phyloP scores from a whole-genome alignment of 2,329 filamentous ascomycete species.

The Colletotrichum sp. region DNA sequence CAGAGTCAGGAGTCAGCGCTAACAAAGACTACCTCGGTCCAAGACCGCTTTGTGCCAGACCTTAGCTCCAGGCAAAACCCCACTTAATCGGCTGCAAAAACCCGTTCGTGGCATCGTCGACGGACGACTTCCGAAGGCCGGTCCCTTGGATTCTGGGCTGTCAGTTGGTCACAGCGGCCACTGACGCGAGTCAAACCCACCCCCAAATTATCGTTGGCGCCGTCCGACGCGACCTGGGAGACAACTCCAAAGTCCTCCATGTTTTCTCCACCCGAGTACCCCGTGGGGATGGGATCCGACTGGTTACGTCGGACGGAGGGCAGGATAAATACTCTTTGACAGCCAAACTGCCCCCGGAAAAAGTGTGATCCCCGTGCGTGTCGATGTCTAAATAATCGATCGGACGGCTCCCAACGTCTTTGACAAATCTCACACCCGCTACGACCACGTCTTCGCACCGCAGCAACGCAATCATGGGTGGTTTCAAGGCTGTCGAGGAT shows the following conservation, averaged over 20 bases:
- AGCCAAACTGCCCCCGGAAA: not conserved
- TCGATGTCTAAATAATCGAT: not conserved
- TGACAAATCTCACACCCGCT: not conserved
- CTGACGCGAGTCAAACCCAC: slow-evolving; percentile 13
- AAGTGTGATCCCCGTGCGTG: not conserved
- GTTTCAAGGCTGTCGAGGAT: slow-evolving; percentile 56
- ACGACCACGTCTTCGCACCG: not conserved
- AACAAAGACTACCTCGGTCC: not conserved
- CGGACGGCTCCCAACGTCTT: not conserved
- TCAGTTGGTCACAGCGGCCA: not conserved
- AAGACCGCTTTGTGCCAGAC: not conserved
- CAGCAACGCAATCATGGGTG: slow-evolving; percentile 31
- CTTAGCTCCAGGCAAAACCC: not conserved
- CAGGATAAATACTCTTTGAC: slow-evolving; percentile 19
- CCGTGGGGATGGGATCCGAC: slow-evolving; percentile 18
- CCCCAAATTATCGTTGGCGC: not conserved
- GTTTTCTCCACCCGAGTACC: slow-evolving; percentile 11
- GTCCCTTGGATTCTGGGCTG: not conserved
- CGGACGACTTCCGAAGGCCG: slow-evolving; percentile 17
- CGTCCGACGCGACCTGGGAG: not conserved
- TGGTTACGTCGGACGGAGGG: not conserved
- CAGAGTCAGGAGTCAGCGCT: not conserved
- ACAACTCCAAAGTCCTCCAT: slow-evolving; percentile 12
- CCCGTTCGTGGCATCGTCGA: not conserved
- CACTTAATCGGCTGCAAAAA: not conserved